Conservation (phyloP, 2,329 filamentous ascomycete species). For the Claviceps humidiphila region DNA sequence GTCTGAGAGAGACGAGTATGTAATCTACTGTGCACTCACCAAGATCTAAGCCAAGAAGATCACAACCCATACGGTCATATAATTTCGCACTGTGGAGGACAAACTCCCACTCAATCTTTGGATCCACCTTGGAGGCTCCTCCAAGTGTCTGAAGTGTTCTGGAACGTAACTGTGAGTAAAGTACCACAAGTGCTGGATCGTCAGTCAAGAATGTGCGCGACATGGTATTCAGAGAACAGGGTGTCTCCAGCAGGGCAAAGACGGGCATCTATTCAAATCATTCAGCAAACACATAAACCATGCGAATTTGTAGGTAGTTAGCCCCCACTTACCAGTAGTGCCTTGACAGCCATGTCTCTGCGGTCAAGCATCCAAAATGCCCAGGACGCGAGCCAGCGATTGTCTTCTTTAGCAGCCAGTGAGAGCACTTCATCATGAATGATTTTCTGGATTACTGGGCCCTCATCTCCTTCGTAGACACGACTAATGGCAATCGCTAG, state of each 20-base stretch:
- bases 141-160: conserved; percentile 71
- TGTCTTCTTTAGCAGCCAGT: conserved; percentile 65
- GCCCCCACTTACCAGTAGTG: conserved; percentile 54
- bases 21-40: conserved; percentile 33
- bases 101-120: conserved; percentile 75
- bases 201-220: conserved; percentile 76
- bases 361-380: conserved; percentile 83
- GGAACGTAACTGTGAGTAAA: conserved; percentile 77
- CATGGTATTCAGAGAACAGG: conserved; percentile 54
- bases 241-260: conserved; percentile 56
- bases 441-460: conserved; percentile 58
- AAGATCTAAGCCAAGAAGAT: conserved; percentile 74
- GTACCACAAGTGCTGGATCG: conserved; percentile 74
- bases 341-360: conserved; percentile 70
- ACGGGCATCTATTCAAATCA: conserved; percentile 54
- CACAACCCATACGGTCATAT: conserved; percentile 87
- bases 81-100: conserved; percentile 72
- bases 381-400: conserved; percentile 92
- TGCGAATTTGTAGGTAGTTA: background rate
- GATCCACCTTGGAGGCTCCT: conserved; percentile 70
- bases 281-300: background rate
- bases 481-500: conserved; percentile 79
- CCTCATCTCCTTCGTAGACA: conserved; percentile 76
- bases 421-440: conserved; percentile 69
- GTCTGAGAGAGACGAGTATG: background rate